A percentile compares a stretch with the other conserved stretches of the same genome.
These are phyloP conservation scores for Mycena venus DNA, from an alignment of 768 basidiomycete species.

Conservation along the genomic window DNA sequence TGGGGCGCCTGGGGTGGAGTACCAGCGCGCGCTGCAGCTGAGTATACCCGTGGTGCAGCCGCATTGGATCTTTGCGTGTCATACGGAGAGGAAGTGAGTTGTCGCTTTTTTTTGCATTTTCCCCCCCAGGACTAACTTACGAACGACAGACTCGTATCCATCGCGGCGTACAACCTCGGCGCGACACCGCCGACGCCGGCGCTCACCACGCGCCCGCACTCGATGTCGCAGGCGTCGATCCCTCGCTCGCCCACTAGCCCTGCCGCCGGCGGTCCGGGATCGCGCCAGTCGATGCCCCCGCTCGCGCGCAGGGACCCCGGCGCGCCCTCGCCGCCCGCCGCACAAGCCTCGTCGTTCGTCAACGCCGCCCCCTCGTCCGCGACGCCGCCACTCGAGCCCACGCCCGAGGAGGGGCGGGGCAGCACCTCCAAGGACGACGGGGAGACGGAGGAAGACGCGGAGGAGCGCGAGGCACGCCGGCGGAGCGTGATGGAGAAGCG, in stretches of 20 bases:
- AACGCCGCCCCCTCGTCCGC: constrained; percentile 50
- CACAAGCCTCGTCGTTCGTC: constrained; percentile 53
- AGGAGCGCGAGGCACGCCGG: too few relatives aligned
- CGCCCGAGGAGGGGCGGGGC: too few relatives aligned
- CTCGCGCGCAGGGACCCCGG: constrained; percentile 59
- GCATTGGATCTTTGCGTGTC: constrained; percentile 94
- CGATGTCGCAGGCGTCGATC: constrained; percentile 80
- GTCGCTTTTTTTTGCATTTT: not conserved
- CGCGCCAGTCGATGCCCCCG: constrained; percentile 79
- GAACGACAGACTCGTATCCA: constrained; percentile 83
- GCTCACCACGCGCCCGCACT: constrained; percentile 71
- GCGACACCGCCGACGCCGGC: constrained; percentile 66
- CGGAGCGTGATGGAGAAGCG: constrained; percentile 48
- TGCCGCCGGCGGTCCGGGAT: constrained; percentile 50
- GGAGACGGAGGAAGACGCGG: constrained; percentile 48
- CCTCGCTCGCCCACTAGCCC: constrained; percentile 58
- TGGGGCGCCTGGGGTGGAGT: constrained; percentile 86
- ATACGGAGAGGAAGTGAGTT: constrained; percentile 83
- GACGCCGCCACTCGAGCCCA: constrained; percentile 59
- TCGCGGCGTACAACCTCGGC: constrained; percentile 86
- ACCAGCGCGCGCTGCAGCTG: constrained; percentile 94
- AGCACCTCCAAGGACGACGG: too few relatives aligned
- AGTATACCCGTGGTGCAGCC: constrained; percentile 97
- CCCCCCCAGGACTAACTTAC: too few relatives aligned
- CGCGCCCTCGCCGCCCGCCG: constrained; percentile 52